Evolutionary conservation across 176 grass and related monocot genomes (phyloP), one percentile per base, ranked within the genome.

Genomic region (Musa troglodytarum): DNA sequence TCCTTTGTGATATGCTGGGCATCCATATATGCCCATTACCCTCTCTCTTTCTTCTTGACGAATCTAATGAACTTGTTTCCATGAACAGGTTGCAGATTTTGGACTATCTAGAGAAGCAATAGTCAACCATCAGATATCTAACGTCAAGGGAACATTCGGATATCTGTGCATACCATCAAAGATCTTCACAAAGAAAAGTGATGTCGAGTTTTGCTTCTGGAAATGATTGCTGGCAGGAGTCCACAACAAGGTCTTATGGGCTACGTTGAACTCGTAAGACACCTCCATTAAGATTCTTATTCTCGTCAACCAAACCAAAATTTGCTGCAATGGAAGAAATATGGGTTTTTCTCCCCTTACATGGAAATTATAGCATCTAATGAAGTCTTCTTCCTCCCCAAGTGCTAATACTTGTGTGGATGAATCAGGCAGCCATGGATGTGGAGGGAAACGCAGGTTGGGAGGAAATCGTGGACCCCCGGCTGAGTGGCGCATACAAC

Each of bases 171-270:
- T 99, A 50, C 94, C 95, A 8, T 91, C 95, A 28, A 82, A 86
- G 19, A 91, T 88, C 22, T 99, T 91, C 71, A 99, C 95, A 1
- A 94, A 99, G 82, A 99, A 99, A 85, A 99, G 90, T 74, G 95
- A 99, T 75, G 95, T 99, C 56, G 95, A 7, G 88, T 99, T 65
- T 82, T 99, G 81, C 73, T 99, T 66, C 91, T 99, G 65, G 95
- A 99, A 79, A 74, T 99, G 76, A 87, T 99, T 62, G 82, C 95
- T 55, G 86, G 95, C 65, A 84, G 95, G 65, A 99, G 91, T 53
- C 95, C 95, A 15, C 95, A 94, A 77, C 95, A 99, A 73, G 95
- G 95, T 73, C 88, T 99, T 69, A 99, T 99, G 90, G 95, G 94
- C 78, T 99, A 94, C 77, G 86, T 94, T 17, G 95, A 94, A 69